A percentile compares a stretch with the other conserved stretches of the same genome.
Conservation (phyloP, 2,329 filamentous ascomycete species). For the Neocucurbitaria cava region DNA sequence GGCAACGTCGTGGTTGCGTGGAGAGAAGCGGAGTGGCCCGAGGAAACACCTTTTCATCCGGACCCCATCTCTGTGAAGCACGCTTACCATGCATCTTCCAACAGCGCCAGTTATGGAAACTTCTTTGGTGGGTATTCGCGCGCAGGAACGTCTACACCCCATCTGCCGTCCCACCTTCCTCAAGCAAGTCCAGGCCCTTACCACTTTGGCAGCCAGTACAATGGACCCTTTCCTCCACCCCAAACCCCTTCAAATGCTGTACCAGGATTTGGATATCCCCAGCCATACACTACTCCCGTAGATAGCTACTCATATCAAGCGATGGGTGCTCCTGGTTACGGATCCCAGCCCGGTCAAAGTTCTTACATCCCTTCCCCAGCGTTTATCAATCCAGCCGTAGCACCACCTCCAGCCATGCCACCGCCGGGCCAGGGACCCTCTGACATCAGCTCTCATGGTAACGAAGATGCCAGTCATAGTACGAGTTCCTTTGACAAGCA, state of each 20-base stretch:
- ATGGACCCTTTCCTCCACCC: slow-evolving; percentile 48
- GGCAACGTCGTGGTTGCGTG: slow-evolving; percentile 79
- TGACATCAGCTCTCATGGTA: slow-evolving; percentile 21
- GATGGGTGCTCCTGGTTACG: slow-evolving; percentile 42
- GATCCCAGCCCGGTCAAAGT: slow-evolving; percentile 26
- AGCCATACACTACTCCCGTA: slow-evolving; percentile 36
- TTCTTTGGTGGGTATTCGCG: slow-evolving; percentile 48
- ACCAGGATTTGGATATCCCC: slow-evolving; percentile 37
- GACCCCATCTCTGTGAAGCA: slow-evolving; percentile 60
- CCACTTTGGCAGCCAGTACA: slow-evolving; percentile 41
- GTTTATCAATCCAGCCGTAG: slow-evolving; percentile 36
- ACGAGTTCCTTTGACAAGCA: slow-evolving; percentile 48
- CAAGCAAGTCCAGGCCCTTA: slow-evolving; percentile 49
- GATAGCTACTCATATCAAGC: slow-evolving; percentile 40
- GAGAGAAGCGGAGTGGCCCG: slow-evolving; percentile 79
- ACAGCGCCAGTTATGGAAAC: slow-evolving; percentile 32
- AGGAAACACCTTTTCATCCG: slow-evolving; percentile 73
- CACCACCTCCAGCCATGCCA: slow-evolving; percentile 31
- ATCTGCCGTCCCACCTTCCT: slow-evolving; percentile 43
- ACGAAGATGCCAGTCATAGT: slow-evolving; percentile 37
- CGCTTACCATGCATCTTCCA: slow-evolving; percentile 40
- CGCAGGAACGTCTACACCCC: slow-evolving; percentile 46
- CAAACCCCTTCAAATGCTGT: slow-evolving; percentile 30
- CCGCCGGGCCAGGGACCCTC: slow-evolving; percentile 23
- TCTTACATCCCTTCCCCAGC: slow-evolving; percentile 44